phyloP scores from a whole-genome alignment of 139 green algal species.

The Coelastrella sp. region DNA sequence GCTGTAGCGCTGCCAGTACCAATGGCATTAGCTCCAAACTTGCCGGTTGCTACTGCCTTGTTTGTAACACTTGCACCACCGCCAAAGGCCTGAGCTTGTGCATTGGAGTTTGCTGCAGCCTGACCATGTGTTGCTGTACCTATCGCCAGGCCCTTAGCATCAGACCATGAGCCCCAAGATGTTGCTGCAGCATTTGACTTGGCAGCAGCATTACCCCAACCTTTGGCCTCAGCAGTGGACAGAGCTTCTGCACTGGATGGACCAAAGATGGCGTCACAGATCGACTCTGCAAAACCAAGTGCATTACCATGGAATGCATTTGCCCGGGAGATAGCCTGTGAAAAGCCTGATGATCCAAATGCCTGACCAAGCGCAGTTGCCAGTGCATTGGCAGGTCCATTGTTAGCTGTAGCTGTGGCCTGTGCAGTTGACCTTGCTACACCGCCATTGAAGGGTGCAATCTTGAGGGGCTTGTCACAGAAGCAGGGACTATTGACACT shows the following conservation, averaged over 20 bases:
- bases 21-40: neutral
- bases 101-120: conserved; percentile 19
- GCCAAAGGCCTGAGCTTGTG: neutral
- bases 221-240: conserved; percentile 1
- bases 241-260: neutral
- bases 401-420: neutral
- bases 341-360: conserved; percentile 1
- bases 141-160: neutral
- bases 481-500: neutral
- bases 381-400: neutral
- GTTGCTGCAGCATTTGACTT: neutral
- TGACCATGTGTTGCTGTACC: neutral
- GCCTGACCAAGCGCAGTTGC: conserved; percentile 6
- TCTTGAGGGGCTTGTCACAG: neutral
- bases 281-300: neutral
- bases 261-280: neutral
- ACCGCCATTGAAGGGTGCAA: neutral
- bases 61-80: conserved; percentile 8
- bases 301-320: neutral
- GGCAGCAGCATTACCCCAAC: conserved; percentile 7
- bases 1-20: neutral
- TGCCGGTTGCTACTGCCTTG: neutral
- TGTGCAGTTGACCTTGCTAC: neutral
- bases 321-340: neutral
- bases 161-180: neutral